Conservation (phyloP, 805 yeast genomes). For the Saccharomyces mikatae region DNA sequence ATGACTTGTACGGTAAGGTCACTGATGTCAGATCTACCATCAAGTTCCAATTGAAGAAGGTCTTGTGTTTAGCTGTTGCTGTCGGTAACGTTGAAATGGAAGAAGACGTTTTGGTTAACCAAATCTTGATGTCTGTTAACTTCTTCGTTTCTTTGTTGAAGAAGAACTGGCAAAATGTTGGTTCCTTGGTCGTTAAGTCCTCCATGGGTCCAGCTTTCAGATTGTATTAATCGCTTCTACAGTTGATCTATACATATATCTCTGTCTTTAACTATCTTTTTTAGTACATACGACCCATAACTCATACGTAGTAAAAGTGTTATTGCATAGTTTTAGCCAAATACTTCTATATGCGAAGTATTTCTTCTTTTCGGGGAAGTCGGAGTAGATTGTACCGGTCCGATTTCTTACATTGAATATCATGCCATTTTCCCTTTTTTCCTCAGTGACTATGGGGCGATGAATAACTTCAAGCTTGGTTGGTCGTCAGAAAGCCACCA, state of each 20-base stretch:
- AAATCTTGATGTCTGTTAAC: conserved; percentile 97
- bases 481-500: no score
- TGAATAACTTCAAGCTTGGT: not conserved
- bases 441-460: not conserved
- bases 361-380: not conserved
- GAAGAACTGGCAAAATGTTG: conserved; percentile 99
- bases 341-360: not conserved
- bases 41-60: conserved; percentile 99
- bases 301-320: not conserved
- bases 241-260: not conserved
- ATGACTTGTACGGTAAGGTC: conserved; percentile 92
- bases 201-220: conserved; percentile 99
- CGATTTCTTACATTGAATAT: not conserved
- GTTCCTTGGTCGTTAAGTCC: conserved; percentile 96
- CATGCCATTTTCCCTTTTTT: not conserved
- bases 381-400: not conserved
- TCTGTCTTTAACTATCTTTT: not conserved
- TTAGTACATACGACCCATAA: not conserved
- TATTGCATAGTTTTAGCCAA: not conserved
- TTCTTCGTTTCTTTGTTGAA: conserved; percentile 97
- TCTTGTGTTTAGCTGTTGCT: conserved; percentile 98
- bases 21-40: conserved; percentile 97
- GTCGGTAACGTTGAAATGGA: conserved; percentile 99
- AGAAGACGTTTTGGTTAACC: conserved; percentile 91
- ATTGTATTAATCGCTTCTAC: conserved; percentile 68